A percentile compares a stretch with the other conserved stretches of the same genome.
Evolutionary conservation across 176 grass and related monocot genomes (phyloP).

Genomic region (Carex kokanica): DNA sequence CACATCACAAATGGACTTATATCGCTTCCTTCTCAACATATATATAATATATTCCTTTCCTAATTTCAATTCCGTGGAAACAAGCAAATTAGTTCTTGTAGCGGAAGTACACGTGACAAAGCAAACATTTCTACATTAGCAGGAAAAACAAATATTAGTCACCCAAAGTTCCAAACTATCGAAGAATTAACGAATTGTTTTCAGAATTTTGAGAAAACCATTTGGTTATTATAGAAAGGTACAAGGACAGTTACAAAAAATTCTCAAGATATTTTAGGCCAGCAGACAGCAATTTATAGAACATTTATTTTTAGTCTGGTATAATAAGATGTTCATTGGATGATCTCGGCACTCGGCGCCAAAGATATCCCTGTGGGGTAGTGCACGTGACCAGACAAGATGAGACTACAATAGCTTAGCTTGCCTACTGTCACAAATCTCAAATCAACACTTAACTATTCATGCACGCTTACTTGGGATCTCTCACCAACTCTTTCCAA

Average conservation of each 20-base stretch:
- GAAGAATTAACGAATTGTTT: background rate
- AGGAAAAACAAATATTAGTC: background rate
- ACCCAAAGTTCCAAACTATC: background rate
- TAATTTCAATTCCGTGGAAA: too few relatives aligned
- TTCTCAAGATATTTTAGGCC: background rate
- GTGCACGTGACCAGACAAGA: slow-evolving; percentile 22
- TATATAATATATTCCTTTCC: too few relatives aligned
- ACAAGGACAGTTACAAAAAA: background rate
- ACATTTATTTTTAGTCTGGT: slow-evolving; percentile 11
- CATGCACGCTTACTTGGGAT: background rate
- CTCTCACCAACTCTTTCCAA: background rate
- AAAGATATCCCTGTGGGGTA: background rate
- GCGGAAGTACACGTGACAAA: too few relatives aligned
- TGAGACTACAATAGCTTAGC: slow-evolving; percentile 15
- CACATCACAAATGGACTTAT: too few relatives aligned
- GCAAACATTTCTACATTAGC: too few relatives aligned
- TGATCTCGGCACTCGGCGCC: background rate
- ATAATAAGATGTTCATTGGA: background rate
- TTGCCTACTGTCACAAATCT: background rate
- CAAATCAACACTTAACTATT: background rate
- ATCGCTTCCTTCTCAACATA: too few relatives aligned
- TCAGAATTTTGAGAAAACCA: background rate
- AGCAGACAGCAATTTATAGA: background rate
- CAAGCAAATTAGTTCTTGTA: too few relatives aligned
- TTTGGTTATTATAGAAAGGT: slow-evolving; percentile 1